phyloP scores from a whole-genome alignment of 345 rosid genomes.

The Corchorus olitorius region DNA sequence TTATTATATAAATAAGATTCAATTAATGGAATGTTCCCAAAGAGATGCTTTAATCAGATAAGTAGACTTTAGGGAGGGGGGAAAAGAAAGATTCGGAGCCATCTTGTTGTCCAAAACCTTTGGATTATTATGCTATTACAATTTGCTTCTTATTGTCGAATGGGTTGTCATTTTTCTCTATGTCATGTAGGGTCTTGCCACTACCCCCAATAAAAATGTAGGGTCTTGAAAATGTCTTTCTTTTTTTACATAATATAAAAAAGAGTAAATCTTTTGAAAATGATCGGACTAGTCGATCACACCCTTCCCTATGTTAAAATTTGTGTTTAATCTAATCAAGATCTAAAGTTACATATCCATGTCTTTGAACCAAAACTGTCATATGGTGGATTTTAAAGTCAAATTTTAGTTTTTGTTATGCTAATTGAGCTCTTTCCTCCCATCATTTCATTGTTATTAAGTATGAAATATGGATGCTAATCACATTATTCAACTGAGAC shows the following conservation, averaged over 20 bases:
- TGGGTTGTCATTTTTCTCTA: not conserved
- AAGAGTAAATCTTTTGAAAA: not conserved
- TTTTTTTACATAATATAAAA: not conserved
- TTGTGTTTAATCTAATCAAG: not conserved
- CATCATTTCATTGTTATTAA: not conserved
- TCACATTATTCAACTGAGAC: too few relatives aligned
- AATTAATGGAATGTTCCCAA: slow-evolving; percentile 9
- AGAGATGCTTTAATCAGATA: not conserved
- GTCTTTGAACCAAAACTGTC: not conserved
- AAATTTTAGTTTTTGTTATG: not conserved
- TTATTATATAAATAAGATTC: not conserved
- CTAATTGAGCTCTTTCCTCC: not conserved
- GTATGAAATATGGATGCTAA: not conserved
- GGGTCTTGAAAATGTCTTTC: not conserved
- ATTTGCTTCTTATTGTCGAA: not conserved
- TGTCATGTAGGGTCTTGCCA: not conserved
- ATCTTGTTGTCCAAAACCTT: not conserved
- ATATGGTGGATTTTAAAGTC: not conserved
- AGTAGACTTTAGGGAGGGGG: not conserved
- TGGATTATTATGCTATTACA: slow-evolving; percentile 10
- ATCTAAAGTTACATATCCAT: not conserved
- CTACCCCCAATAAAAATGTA: too few relatives aligned
- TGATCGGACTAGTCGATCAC: not conserved
- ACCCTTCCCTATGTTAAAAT: not conserved
- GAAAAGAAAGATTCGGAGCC: slow-evolving; percentile 24